These are phyloP conservation scores for Ogataea naganishii DNA, from an alignment of 805 yeast genomes.

Conservation along the genomic window DNA sequence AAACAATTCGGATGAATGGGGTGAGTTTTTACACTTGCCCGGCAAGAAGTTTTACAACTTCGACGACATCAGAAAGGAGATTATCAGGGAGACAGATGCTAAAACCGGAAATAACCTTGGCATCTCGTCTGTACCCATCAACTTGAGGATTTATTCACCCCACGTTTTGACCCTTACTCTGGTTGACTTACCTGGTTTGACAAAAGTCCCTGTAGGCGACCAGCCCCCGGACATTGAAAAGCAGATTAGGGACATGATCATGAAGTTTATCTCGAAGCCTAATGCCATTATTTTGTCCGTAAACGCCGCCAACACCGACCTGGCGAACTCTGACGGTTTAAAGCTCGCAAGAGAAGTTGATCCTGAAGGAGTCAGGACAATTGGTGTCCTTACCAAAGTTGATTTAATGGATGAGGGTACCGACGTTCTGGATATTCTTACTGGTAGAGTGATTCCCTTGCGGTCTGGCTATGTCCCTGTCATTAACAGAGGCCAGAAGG, in stretches of 20 bases:
- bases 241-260: slow-evolving; percentile 86
- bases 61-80: slow-evolving; percentile 82
- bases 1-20: slow-evolving; percentile 86
- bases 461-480: slow-evolving; percentile 96
- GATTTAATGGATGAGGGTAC: slow-evolving; percentile 98
- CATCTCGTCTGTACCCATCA: slow-evolving; percentile 86
- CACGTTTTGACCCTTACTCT: slow-evolving; percentile 88
- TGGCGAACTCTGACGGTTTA: slow-evolving; percentile 94
- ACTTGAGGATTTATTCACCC: slow-evolving; percentile 87
- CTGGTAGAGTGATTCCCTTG: slow-evolving; percentile 92
- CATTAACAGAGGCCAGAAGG: slow-evolving; percentile 94
- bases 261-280: slow-evolving; percentile 91
- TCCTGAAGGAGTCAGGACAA: slow-evolving; percentile 91
- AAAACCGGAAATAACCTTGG: slow-evolving; percentile 80
- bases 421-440: slow-evolving; percentile 89
- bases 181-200: slow-evolving; percentile 94
- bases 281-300: slow-evolving; percentile 92
- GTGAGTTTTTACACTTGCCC: slow-evolving; percentile 91
- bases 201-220: slow-evolving; percentile 98
- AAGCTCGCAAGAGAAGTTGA: slow-evolving; percentile 97
- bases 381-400: slow-evolving; percentile 93
- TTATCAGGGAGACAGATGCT: slow-evolving; percentile 84
- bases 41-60: slow-evolving; percentile 82
- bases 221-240: slow-evolving; percentile 96
- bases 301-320: slow-evolving; percentile 92